Percentiles rank a stretch among this genome's conserved stretches.
Evolutionary conservation across 495 filamentous ascomycete genomes (phyloP).

Genomic region (Lasiosphaeria ovina): DNA sequence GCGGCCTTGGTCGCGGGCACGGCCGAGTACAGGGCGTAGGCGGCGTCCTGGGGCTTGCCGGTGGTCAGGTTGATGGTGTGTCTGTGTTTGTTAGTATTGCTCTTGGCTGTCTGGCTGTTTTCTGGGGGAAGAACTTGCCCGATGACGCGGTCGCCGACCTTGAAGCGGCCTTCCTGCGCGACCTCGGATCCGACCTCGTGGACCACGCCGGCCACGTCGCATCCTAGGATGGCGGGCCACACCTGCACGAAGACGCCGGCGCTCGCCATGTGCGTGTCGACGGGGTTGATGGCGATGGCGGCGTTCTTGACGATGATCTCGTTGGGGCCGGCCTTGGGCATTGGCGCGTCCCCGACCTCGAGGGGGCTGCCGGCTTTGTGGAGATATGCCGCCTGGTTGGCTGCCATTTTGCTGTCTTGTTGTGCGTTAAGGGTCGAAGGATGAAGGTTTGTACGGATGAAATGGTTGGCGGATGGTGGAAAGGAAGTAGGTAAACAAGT

Average conservation of each 20-base stretch:
- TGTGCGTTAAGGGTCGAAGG: not conserved
- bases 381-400: conserved; percentile 21
- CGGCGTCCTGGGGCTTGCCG: conserved; percentile 24
- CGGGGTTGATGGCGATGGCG: conserved; percentile 40
- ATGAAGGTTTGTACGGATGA: not conserved
- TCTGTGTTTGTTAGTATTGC: conserved; percentile 13
- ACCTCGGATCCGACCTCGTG: conserved; percentile 44
- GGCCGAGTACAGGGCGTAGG: conserved; percentile 14
- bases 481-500: not conserved
- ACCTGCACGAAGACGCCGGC: conserved; percentile 19
- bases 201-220: conserved; percentile 52
- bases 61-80: conserved; percentile 42
- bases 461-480: not conserved
- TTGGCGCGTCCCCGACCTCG: conserved; percentile 14
- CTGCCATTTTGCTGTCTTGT: not conserved
- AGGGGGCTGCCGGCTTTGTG: conserved; percentile 15
- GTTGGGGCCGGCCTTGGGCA: conserved; percentile 15
- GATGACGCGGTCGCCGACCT: conserved; percentile 43
- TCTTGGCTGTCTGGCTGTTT: not conserved
- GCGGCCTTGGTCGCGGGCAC: conserved; percentile 22
- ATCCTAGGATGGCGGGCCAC: conserved; percentile 50
- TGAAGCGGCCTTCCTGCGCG: conserved; percentile 30
- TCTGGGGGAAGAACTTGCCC: conserved; percentile 6
- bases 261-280: conserved; percentile 43
- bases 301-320: conserved; percentile 27